Base-by-base conservation (phyloP, 768 basidiomycete genomes). In the Artomyces pyxidatus region DNA sequence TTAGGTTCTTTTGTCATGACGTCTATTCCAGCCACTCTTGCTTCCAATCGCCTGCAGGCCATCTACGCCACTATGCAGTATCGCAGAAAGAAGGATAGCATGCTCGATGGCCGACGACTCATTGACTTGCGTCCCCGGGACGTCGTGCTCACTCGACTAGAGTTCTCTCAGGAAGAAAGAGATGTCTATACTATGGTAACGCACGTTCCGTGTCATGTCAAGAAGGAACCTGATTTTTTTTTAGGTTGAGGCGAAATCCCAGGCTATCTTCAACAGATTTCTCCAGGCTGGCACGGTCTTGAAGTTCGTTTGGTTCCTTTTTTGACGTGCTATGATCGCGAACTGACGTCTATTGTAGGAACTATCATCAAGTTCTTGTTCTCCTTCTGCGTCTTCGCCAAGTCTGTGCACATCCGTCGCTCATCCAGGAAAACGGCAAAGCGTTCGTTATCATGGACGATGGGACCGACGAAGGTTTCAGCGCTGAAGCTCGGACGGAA, bases 81-180 rank as follows among this genome's bases (percentile, higher is more conserved):
- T 22, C 71, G 86, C 10, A 73, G 86, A 17, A 71, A 65, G 60
- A 73, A 73, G 52, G 71, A 73, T 37, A 37, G 55, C 0, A 65
- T 66, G 58, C 65, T 89, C 9, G 81, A 85, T 57, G 86, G 85
- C 7, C 78, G 80, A 60, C 74, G 70, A 19, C 66, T 88, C n/a
- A 76, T 87, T 37, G 75, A 81, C 49, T 68, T 88, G 26, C 83
- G 82, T 4, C 59, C 66, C 12, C 84, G 83, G 64, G 68, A 67
- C 2, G 63, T 81, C 6, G 63, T 70, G 1, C 64, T 85, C 2
- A 61, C 71, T 27, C 72, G 70, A 51, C 68, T 85, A 4, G 69
- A 76, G 37, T 86, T 88, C 58, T 67, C 74, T 0, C 52, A 65
- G 21, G 83, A 85, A 58, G 85, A 87, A 52, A 65, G 76, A 10